These are phyloP conservation scores for Cadophora luteo-olivacea DNA, from an alignment of 2,329 filamentous ascomycete species.

Conservation along the genomic window DNA sequence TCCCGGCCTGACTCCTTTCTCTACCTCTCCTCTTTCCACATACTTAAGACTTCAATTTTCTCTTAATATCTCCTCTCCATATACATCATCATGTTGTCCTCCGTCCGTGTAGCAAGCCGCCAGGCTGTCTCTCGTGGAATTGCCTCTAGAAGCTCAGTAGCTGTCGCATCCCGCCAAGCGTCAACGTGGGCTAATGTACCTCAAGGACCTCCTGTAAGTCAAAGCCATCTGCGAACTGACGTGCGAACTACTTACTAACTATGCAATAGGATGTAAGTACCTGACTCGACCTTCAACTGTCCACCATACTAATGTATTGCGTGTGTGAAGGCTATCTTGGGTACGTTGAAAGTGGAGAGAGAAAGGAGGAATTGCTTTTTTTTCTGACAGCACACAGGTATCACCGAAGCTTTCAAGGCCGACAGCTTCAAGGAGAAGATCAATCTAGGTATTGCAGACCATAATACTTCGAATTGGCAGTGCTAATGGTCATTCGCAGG, in stretches of 20 bases:
- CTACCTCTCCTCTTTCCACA: constrained; percentile 7
- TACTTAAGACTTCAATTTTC: constrained; percentile 12
- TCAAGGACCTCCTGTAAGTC: constrained; percentile 89
- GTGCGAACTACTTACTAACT: constrained; percentile 27
- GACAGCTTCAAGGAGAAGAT: constrained; percentile 95
- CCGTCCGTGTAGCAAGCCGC: constrained; percentile 60
- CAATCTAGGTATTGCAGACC: constrained; percentile 77
- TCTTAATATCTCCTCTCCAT: neutral
- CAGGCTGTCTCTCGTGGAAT: constrained; percentile 47
- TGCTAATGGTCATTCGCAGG: constrained; percentile 55
- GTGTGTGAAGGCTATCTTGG: constrained; percentile 72
- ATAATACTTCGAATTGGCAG: constrained; percentile 19
- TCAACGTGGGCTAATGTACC: constrained; percentile 92
- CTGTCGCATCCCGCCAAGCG: constrained; percentile 40
- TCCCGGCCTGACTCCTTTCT: neutral
- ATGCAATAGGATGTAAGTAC: constrained; percentile 47
- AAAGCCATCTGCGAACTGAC: constrained; percentile 20
- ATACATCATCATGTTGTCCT: constrained; percentile 59
- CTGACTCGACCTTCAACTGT: constrained; percentile 37
- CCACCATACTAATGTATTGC: constrained; percentile 43
- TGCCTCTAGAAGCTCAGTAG: constrained; percentile 35
- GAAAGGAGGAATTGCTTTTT: constrained; percentile 29
- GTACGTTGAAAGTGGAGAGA: constrained; percentile 53
- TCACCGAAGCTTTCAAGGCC: constrained; percentile 99
- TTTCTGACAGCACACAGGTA: constrained; percentile 59